Evolutionary conservation across 257 asterid species (phyloP).

Genomic region (Scutellaria baicalensis): DNA sequence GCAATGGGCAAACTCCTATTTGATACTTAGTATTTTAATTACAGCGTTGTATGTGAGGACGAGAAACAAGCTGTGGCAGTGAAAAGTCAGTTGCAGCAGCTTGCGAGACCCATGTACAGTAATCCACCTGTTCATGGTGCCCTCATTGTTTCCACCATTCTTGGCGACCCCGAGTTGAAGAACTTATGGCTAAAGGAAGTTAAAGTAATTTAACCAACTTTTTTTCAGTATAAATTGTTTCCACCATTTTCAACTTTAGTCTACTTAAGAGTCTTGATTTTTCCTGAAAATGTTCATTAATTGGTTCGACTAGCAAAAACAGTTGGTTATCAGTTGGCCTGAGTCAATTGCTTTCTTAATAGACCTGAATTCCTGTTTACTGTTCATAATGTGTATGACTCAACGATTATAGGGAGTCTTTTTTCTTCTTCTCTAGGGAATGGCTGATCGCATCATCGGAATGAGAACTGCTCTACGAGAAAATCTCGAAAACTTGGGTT

Average conservation of each 20-base stretch:
- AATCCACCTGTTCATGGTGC: conserved; percentile 98
- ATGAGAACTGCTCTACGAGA: conserved; percentile 75
- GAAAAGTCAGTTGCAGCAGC: conserved; percentile 97
- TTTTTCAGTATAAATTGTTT: not conserved
- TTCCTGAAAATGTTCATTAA: no score
- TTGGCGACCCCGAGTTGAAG: conserved; percentile 77
- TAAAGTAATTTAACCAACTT: conserved; percentile 44
- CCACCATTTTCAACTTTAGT: not conserved
- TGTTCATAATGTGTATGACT: not conserved
- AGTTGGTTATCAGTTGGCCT: not conserved
- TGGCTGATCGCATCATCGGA: conserved; percentile 97
- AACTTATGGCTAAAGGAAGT: conserved; percentile 90
- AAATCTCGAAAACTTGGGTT: conserved; percentile 83
- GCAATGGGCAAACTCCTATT: not conserved
- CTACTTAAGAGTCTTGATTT: not conserved
- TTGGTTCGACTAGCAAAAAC: no score
- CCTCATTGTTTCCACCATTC: conserved; percentile 73
- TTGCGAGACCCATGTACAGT: conserved; percentile 97
- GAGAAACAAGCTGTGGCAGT: conserved; percentile 90
- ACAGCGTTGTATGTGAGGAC: conserved; percentile 87
- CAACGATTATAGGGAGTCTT: not conserved
- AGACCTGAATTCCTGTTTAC: no score
- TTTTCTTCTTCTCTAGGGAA: conserved; percentile 42
- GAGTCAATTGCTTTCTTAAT: not conserved
- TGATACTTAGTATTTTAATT: conserved; percentile 5